phyloP scores from a whole-genome alignment of 1,284 basidiomycete species.

The Clitocybe nebularis region DNA sequence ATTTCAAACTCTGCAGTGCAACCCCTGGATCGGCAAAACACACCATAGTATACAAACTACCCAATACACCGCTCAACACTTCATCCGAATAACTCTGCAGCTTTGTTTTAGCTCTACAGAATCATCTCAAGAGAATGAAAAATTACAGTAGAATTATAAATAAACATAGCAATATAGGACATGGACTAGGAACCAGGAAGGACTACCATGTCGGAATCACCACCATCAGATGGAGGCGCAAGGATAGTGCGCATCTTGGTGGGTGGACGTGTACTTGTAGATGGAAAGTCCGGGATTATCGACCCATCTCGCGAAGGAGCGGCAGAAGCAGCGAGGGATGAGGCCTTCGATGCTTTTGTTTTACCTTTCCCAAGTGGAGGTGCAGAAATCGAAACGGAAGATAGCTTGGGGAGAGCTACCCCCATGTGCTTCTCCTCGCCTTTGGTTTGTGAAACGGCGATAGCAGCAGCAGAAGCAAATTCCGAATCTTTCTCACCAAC shows the following conservation, averaged over 20 bases:
- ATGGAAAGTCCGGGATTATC: slow-evolving; percentile 37
- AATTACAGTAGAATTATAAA: too few species aligned
- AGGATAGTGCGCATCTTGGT: slow-evolving; percentile 58
- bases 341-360: slow-evolving; percentile 30
- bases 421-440: slow-evolving; percentile 13
- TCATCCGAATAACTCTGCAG: too few species aligned
- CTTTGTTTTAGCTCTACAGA: too few species aligned
- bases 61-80: too few species aligned
- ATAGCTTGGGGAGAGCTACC: slow-evolving; percentile 28
- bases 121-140: too few species aligned
- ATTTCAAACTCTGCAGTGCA: too few species aligned
- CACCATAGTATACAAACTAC: too few species aligned
- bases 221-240: slow-evolving; percentile 41
- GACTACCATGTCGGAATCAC: slow-evolving; percentile 37
- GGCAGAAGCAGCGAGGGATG: slow-evolving; percentile 42
- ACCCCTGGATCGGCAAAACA: too few species aligned
- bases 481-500: slow-evolving; percentile 77
- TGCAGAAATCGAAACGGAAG: slow-evolving; percentile 37
- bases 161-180: too few species aligned
- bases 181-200: slow-evolving; percentile 17
- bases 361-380: slow-evolving; percentile 32
- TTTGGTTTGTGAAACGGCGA: slow-evolving; percentile 20
- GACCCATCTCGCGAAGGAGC: slow-evolving; percentile 54
- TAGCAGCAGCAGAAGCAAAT: slow-evolving; percentile 34
- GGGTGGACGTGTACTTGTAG: slow-evolving; percentile 36